A percentile compares a stretch with the other conserved stretches of the same genome.
phyloP scores from a whole-genome alignment of 2,329 filamentous ascomycete genomes.

The Byssothecium circinans region DNA sequence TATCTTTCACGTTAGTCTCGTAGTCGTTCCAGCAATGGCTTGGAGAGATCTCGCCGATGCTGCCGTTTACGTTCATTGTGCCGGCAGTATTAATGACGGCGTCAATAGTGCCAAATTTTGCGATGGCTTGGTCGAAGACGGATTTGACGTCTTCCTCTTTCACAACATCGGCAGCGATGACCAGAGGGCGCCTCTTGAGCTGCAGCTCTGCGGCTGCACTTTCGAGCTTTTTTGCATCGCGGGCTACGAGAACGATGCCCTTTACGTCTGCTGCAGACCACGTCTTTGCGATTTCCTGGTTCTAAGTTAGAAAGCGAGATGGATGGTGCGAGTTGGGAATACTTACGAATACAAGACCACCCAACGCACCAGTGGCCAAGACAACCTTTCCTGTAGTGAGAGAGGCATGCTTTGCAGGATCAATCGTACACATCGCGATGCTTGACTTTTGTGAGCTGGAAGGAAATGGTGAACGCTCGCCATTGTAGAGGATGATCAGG shows the following conservation, averaged over 20 bases:
- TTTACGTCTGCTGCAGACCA: slow-evolving; percentile 30
- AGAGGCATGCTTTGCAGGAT: slow-evolving; percentile 13
- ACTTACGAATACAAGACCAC: slow-evolving; percentile 36
- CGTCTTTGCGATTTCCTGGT: slow-evolving; percentile 24
- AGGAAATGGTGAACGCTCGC: slow-evolving; percentile 18
- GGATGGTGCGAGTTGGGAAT: neutral
- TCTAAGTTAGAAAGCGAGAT: neutral
- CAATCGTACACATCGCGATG: slow-evolving; percentile 24
- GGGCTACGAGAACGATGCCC: slow-evolving; percentile 36
- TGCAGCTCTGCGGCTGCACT: slow-evolving; percentile 10
- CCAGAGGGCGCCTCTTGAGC: slow-evolving; percentile 4
- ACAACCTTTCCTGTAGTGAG: slow-evolving; percentile 22
- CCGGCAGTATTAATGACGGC: slow-evolving; percentile 27
- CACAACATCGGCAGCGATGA: slow-evolving; percentile 15
- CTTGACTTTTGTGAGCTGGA: slow-evolving; percentile 23
- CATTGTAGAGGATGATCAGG: slow-evolving; percentile 9
- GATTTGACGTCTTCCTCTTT: slow-evolving; percentile 13
- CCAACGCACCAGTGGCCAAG: slow-evolving; percentile 25
- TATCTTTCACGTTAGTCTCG: slow-evolving; percentile 27
- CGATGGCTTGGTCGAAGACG: slow-evolving; percentile 16
- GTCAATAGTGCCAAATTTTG: slow-evolving; percentile 25
- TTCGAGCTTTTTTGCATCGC: slow-evolving; percentile 17
- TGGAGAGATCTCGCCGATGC: slow-evolving; percentile 15
- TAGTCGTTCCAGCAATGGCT: slow-evolving; percentile 21
- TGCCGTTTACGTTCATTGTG: slow-evolving; percentile 5